Base-by-base conservation (phyloP, 2,329 filamentous ascomycete species). In the Coniella lustricola region DNA sequence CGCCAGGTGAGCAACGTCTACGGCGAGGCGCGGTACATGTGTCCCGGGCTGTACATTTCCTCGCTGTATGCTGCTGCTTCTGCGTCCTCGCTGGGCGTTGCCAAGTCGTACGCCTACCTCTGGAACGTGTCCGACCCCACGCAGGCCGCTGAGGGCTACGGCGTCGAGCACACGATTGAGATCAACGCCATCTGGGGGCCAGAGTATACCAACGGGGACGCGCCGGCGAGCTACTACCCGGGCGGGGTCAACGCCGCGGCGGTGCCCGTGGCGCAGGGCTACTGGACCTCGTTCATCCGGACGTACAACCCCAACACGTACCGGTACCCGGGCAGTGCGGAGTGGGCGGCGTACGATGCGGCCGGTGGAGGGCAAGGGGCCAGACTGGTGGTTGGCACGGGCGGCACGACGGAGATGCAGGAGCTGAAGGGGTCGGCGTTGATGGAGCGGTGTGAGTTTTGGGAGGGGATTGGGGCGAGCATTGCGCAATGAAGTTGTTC, bases 271-370 rank as follows among this genome's bases (percentile, higher is more conserved):
- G 75, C 85, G 22, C 82, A 87, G 58, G 75, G 72, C 0, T 90
- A 89, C 63, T 90, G 84, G 84, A 78, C 81, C 1, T 86, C 81
- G 54, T 90, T 90, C 60, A 80, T 90, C 52, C 67, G 76, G 21
- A 71, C 70, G 0, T 72, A 80, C 33, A 71, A 90, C 61, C 86
- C 86, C 0, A 90, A 90, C 14, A 52, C 42, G 4, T 64, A 72
- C 47, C 70, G 77, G 8, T 54, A 63, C 37, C 33, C 53, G 0
- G 72, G 70, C 0, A 68, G 68, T 37, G 76, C 77, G 3, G 63
- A 63, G 47, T 84, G 81, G 81, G 62, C 67, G 52, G 60, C 62
- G 4, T 81, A 71, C 41, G 61, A 51, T 1, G 54, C 55, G 18
- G 52, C 51, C 13, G 57, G 58, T n/a, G 32, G 56, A 65, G 32